These are phyloP conservation scores for Vanrija humicola DNA, from an alignment of 1,284 basidiomycete species.

Conservation along the genomic window DNA sequence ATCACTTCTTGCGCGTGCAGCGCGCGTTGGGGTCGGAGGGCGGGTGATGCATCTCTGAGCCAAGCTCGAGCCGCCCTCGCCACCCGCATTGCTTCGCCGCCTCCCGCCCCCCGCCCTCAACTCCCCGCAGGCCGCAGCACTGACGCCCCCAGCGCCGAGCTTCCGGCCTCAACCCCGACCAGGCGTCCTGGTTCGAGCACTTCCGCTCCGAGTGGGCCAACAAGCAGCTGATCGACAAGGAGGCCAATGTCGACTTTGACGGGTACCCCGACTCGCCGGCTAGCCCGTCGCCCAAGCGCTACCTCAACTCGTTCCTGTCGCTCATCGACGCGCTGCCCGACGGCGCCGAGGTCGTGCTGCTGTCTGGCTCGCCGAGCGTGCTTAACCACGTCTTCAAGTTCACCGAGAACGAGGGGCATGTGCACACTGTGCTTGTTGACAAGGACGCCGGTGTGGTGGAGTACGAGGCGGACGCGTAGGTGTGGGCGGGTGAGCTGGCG, in stretches of 20 bases:
- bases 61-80: too few relatives aligned
- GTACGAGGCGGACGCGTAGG: too few relatives aligned
- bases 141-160: background rate
- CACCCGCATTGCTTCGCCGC: too few relatives aligned
- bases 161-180: conserved; percentile 2
- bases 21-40: too few relatives aligned
- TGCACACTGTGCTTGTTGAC: conserved; percentile 5
- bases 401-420: conserved; percentile 7
- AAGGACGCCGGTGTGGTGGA: background rate
- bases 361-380: conserved; percentile 5
- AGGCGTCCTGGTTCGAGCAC: conserved; percentile 7
- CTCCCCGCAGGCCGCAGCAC: background rate
- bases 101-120: too few relatives aligned
- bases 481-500: too few relatives aligned
- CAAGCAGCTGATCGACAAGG: conserved; percentile 6
- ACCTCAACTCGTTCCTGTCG: conserved; percentile 13
- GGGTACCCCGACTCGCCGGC: conserved; percentile 13
- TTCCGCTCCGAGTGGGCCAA: conserved; percentile 10
- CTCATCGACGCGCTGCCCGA: conserved; percentile 9
- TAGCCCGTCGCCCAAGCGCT: conserved; percentile 7
- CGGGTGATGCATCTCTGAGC: too few relatives aligned
- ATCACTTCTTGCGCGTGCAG: too few relatives aligned
- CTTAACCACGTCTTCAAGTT: conserved; percentile 7
- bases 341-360: conserved; percentile 8
- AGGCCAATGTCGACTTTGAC: conserved; percentile 12